Evolutionary conservation across 208 protist genomes (phyloP).

Genomic region (Novymonas esmeraldas): DNA sequence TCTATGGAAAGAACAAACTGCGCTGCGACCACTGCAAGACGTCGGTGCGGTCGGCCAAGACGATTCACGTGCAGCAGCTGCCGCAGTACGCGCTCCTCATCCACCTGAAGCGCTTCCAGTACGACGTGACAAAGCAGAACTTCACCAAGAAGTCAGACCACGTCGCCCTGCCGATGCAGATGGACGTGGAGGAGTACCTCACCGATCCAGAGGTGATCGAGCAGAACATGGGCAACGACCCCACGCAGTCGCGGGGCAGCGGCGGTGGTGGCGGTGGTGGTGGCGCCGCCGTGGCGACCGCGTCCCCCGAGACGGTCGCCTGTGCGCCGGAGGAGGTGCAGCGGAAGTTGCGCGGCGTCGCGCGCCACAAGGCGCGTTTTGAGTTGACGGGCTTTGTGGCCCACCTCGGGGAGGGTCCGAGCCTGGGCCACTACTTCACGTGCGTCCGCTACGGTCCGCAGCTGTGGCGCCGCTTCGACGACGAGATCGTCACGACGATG

Average conservation of each 20-base stretch:
- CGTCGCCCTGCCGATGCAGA: slow-evolving; percentile 86
- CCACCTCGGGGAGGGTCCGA: slow-evolving; percentile 83
- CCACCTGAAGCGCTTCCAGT: slow-evolving; percentile 93
- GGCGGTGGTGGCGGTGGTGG: background rate
- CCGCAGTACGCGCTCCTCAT: slow-evolving; percentile 88
- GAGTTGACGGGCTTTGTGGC: slow-evolving; percentile 89
- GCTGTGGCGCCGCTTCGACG: slow-evolving; percentile 91
- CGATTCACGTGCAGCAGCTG: slow-evolving; percentile 81
- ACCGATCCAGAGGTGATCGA: slow-evolving; percentile 39
- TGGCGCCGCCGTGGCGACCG: background rate
- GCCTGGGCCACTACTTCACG: slow-evolving; percentile 92
- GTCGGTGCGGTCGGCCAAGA: slow-evolving; percentile 71
- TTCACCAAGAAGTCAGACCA: slow-evolving; percentile 87
- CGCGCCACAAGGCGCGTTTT: slow-evolving; percentile 80
- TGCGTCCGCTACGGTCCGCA: slow-evolving; percentile 77
- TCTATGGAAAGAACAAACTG: slow-evolving; percentile 84
- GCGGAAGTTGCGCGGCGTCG: slow-evolving; percentile 55
- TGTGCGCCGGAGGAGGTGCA: slow-evolving; percentile 39
- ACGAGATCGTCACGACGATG: slow-evolving; percentile 78
- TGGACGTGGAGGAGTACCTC: slow-evolving; percentile 85
- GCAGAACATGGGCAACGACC: slow-evolving; percentile 23
- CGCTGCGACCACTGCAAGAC: slow-evolving; percentile 78
- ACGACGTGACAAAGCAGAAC: slow-evolving; percentile 61
- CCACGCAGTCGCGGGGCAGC: slow-evolving; percentile 14
- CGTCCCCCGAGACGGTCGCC: slow-evolving; percentile 35